These are phyloP conservation scores for Hamigera avellanea DNA, from an alignment of 495 filamentous ascomycete species.

Conservation along the genomic window DNA sequence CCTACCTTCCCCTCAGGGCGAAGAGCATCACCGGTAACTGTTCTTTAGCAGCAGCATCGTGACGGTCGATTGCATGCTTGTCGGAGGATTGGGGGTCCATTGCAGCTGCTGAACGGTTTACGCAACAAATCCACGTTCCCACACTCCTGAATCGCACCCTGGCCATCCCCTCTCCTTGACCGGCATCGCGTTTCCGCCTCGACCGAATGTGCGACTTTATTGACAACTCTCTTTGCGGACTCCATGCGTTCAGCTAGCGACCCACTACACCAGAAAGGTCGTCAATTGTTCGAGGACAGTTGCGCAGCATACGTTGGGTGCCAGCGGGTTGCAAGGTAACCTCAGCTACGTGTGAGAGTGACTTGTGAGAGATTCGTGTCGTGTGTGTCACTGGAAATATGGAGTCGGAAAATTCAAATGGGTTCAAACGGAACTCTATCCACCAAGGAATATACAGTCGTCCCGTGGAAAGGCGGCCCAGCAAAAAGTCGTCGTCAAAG, in stretches of 20 bases:
- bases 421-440: conserved; percentile 30
- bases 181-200: conserved; percentile 16
- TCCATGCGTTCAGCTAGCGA: conserved; percentile 37
- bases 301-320: conserved; percentile 19
- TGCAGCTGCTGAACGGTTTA: neutral
- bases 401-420: conserved; percentile 34
- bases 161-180: conserved; percentile 13
- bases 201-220: conserved; percentile 25
- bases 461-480: conserved; percentile 36
- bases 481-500: conserved; percentile 42
- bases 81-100: neutral
- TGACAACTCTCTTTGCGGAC: conserved; percentile 16
- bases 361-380: neutral
- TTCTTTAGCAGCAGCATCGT: conserved; percentile 1
- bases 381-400: conserved; percentile 15
- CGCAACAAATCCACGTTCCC: too few species aligned
- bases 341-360: conserved; percentile 6
- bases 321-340: conserved; percentile 17
- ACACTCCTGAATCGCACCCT: conserved; percentile 6
- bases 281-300: conserved; percentile 25
- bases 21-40: neutral
- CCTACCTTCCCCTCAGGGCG: neutral
- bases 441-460: conserved; percentile 32
- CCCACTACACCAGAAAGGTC: conserved; percentile 22
- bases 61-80: neutral